These are phyloP conservation scores for Puccinellia tenuiflora DNA, from an alignment of 176 grass and related monocot genomes.

Conservation along the genomic window DNA sequence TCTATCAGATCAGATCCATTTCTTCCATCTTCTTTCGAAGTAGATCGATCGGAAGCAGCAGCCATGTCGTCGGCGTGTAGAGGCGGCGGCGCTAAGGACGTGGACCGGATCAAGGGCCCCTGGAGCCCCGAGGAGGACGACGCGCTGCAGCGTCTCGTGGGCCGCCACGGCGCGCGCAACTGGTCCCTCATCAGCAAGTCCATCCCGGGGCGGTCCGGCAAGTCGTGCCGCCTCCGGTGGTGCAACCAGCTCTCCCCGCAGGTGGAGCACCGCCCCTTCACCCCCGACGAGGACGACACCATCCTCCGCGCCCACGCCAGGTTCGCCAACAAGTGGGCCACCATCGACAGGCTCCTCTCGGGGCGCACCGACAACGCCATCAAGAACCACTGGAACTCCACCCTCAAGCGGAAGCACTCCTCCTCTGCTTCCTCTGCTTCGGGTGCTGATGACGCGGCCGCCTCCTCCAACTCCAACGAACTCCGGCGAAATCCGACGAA, in stretches of 20 bases:
- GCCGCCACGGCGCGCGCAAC: conserved; percentile 66
- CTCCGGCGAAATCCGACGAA: no score
- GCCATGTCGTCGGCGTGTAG: background rate
- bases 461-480: no score
- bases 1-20: background rate
- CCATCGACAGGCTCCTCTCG: conserved; percentile 74
- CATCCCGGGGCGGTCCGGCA: conserved; percentile 66
- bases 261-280: conserved; percentile 94
- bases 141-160: conserved; percentile 66
- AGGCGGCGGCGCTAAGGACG: conserved; percentile 14
- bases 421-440: background rate
- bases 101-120: conserved; percentile 89
- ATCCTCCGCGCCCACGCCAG: conserved; percentile 76
- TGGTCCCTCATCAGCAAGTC: conserved; percentile 94
- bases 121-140: conserved; percentile 99
- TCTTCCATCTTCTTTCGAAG: no score
- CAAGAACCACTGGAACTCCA: conserved; percentile 99
- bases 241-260: conserved; percentile 93
- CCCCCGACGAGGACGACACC: conserved; percentile 71
- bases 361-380: conserved; percentile 96
- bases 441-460: background rate
- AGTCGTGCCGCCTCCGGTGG: conserved; percentile 88
- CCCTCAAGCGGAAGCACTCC: conserved; percentile 64
- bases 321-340: conserved; percentile 95
- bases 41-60: no score